Percentiles rank a stretch among this genome's conserved stretches.
phyloP scores from a whole-genome alignment of 179 eudicot species.

The Spergularia azorica region DNA sequence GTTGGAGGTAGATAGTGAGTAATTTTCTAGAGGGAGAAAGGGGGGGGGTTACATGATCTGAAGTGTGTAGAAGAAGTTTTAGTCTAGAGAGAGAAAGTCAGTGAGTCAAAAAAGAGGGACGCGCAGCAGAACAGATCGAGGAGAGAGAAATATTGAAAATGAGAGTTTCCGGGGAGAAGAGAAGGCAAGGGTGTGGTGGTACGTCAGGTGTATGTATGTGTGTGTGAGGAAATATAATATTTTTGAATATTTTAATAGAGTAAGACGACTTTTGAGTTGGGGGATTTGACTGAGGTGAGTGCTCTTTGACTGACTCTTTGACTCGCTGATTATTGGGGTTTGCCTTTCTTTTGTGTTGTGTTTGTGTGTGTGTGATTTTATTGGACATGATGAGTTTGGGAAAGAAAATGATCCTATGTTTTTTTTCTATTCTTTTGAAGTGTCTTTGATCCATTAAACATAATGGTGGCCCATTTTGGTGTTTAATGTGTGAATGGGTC shows the following conservation, averaged over 20 bases:
- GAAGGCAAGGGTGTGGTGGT: background rate
- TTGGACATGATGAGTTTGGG: background rate
- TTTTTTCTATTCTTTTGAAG: too few relatives aligned
- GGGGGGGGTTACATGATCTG: background rate
- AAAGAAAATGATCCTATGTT: too few relatives aligned
- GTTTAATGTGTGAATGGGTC: too few relatives aligned
- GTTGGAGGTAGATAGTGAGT: background rate
- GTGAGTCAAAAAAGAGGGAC: constrained; percentile 21
- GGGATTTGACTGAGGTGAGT: background rate
- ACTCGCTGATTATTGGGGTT: too few relatives aligned
- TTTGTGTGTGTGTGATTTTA: background rate
- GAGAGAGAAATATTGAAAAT: background rate
- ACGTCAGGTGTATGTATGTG: constrained; percentile 8
- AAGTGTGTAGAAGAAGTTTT: constrained; percentile 13
- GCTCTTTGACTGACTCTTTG: constrained; percentile 17
- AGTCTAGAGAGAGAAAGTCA: constrained; percentile 6
- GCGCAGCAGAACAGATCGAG: background rate
- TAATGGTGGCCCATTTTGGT: too few relatives aligned
- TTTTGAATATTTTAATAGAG: background rate
- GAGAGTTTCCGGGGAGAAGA: background rate
- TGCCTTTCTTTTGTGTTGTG: background rate
- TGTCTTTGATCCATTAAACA: too few relatives aligned
- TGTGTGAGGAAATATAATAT: background rate
- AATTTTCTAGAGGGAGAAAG: background rate
- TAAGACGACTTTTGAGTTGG: background rate